A percentile compares a stretch with the other conserved stretches of the same genome.
Evolutionary conservation across 2,329 filamentous ascomycete species (phyloP).

Genomic region (Apiospora hydei): DNA sequence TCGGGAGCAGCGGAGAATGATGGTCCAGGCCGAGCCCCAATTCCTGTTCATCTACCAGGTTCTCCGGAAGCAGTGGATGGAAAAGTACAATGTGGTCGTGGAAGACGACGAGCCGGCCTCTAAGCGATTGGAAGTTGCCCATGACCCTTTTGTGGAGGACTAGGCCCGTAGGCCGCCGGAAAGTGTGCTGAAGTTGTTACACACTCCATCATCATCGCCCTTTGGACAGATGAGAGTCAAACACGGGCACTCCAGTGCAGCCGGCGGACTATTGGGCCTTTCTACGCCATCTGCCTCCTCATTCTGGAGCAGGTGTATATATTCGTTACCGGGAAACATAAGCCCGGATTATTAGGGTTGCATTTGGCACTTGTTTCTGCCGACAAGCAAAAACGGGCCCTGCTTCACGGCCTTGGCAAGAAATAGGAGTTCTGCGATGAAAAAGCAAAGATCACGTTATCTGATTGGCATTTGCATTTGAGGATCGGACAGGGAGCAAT

Average conservation of each 20-base stretch:
- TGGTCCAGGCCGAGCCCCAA: conserved; percentile 91
- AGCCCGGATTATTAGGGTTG: not conserved
- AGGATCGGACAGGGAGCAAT: conserved; percentile 2
- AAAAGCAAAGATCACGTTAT: not conserved
- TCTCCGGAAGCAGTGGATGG: conserved; percentile 75
- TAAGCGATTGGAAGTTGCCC: conserved; percentile 59
- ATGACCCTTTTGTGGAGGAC: conserved; percentile 51
- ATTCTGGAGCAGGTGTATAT: not conserved
- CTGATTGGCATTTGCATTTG: conserved; percentile 18
- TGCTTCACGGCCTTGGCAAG: not conserved
- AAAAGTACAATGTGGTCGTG: conserved; percentile 60
- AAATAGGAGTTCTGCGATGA: conserved; percentile 4
- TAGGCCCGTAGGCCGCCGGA: not conserved
- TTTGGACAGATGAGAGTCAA: not conserved
- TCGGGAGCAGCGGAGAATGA: conserved; percentile 87
- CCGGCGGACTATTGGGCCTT: not conserved
- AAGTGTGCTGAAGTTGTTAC: not conserved
- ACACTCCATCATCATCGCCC: not conserved
- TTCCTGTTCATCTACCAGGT: conserved; percentile 90
- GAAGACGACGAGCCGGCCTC: conserved; percentile 52
- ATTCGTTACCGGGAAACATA: not conserved
- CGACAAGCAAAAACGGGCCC: not conserved
- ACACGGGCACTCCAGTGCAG: not conserved
- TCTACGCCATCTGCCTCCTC: not conserved
- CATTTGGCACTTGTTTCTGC: not conserved